Evolutionary conservation across 768 basidiomycete genomes (phyloP).

Genomic region (Artomyces pyxidatus): DNA sequence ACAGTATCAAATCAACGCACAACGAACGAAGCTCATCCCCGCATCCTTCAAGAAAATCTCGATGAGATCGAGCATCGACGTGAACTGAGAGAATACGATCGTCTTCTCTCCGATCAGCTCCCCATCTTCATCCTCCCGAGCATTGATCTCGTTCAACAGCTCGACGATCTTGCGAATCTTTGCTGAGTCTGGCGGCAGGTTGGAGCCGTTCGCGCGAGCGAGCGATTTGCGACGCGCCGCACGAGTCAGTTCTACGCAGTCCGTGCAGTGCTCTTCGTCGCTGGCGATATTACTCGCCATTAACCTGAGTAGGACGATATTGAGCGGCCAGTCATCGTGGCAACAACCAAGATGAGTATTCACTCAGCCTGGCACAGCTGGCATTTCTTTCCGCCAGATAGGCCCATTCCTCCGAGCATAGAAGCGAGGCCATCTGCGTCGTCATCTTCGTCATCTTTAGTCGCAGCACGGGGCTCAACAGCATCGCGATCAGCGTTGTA

Average conservation of each 20-base stretch:
- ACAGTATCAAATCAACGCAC: slow-evolving; percentile 41
- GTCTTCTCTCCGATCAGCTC: slow-evolving; percentile 63
- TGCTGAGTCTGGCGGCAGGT: slow-evolving; percentile 64
- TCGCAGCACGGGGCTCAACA: slow-evolving; percentile 52
- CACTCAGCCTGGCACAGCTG: slow-evolving; percentile 70
- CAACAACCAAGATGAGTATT: slow-evolving; percentile 20
- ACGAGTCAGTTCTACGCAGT: slow-evolving; percentile 48
- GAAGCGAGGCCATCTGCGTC: slow-evolving; percentile 70
- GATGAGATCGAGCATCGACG: slow-evolving; percentile 77
- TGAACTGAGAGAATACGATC: slow-evolving; percentile 94
- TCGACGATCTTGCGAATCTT: slow-evolving; percentile 82
- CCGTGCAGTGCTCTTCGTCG: slow-evolving; percentile 44
- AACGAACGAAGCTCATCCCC: slow-evolving; percentile 72
- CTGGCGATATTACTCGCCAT: slow-evolving; percentile 29
- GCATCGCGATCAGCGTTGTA: slow-evolving; percentile 70
- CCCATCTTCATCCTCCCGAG: slow-evolving; percentile 36
- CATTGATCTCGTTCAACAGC: slow-evolving; percentile 57
- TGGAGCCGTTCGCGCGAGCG: slow-evolving; percentile 18
- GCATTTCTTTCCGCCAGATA: slow-evolving; percentile 56
- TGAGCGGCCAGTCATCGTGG: background rate
- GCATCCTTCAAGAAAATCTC: slow-evolving; percentile 72
- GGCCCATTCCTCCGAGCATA: slow-evolving; percentile 62
- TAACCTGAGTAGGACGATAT: slow-evolving; percentile 24
- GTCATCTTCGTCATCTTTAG: slow-evolving; percentile 44
- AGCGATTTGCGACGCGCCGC: slow-evolving; percentile 36